phyloP scores from a whole-genome alignment of 257 asterid species.

The Ehretia macrophylla region DNA sequence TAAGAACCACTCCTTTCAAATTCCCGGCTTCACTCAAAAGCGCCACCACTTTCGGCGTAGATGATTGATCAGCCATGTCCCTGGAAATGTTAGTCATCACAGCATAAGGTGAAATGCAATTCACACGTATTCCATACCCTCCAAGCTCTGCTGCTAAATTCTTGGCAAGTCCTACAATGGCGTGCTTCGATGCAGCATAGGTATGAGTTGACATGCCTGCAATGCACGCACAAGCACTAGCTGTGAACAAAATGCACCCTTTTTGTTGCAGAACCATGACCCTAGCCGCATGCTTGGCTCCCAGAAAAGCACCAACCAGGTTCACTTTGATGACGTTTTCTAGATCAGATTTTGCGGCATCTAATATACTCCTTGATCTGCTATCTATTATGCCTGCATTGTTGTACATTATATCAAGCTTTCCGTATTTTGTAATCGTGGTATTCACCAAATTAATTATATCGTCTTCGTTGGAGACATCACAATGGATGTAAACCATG shows the following conservation, averaged over 20 bases:
- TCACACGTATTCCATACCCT: constrained; percentile 42
- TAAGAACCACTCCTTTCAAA: constrained; percentile 24
- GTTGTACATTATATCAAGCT: too few species aligned
- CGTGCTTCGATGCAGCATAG: constrained; percentile 37
- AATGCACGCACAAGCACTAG: constrained; percentile 35
- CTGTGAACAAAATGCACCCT: constrained; percentile 46
- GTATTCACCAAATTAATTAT: too few species aligned
- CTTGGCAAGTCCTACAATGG: constrained; percentile 35
- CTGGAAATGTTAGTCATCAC: constrained; percentile 11
- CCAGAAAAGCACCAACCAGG: constrained; percentile 32
- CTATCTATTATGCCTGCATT: too few species aligned
- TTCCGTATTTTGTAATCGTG: too few species aligned
- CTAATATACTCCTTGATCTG: constrained; percentile 12
- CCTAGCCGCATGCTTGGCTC: constrained; percentile 54
- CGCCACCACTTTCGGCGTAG: background rate
- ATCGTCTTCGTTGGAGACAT: too few species aligned
- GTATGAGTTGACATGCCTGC: constrained; percentile 31
- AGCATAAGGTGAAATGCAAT: constrained; percentile 45
- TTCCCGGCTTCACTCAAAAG: constrained; percentile 19
- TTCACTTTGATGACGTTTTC: constrained; percentile 27
- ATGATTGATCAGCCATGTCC: background rate
- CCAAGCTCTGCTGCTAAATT: constrained; percentile 43
- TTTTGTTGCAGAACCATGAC: constrained; percentile 34
- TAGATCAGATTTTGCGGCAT: constrained; percentile 11
- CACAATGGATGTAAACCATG: too few species aligned